Base-by-base conservation (phyloP, 345 rosid genomes). In the Hibiscus syriacus region DNA sequence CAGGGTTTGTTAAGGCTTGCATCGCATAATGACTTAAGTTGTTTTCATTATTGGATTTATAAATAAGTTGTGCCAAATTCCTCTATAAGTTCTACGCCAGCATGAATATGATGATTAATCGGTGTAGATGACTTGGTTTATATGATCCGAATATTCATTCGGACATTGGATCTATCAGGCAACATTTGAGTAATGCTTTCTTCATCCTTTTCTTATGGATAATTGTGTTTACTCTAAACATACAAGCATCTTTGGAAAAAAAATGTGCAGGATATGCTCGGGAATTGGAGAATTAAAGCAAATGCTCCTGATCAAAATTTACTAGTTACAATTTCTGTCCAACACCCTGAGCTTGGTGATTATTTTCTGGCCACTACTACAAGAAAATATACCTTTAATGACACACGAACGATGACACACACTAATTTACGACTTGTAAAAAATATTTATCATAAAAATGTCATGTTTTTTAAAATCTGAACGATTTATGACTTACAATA, bases 361-460 rank as follows among this genome's bases (percentile, higher is more conserved):
- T 87, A 79, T 74, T 92, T 92, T 80, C 73, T 81, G 6, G 98
- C 98, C 20, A 83, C 86, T n/a, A n/a, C n/a, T n/a, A n/a, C n/a
- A n/a, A n/a, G n/a, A n/a, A n/a, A n/a, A n/a, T n/a, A n/a, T n/a
- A n/a, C n/a, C n/a, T n/a, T n/a, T n/a, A n/a, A n/a, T n/a, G n/a
- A n/a, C n/a, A n/a, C n/a, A n/a, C n/a, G n/a, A n/a, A n/a, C n/a
- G n/a, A n/a, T n/a, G n/a, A n/a, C n/a, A n/a, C n/a, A n/a, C n/a
- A n/a, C n/a, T n/a, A n/a, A n/a, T n/a, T n/a, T n/a, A n/a, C n/a
- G n/a, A n/a, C n/a, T n/a, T n/a, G n/a, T n/a, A n/a, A n/a, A n/a
- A n/a, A n/a, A n/a, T n/a, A n/a, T n/a, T n/a, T n/a, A n/a, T n/a
- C n/a, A n/a, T n/a, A n/a, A n/a, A n/a, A n/a, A n/a, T n/a, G n/a